Evolutionary conservation across 768 basidiomycete species (phyloP).

Genomic region (Lactifluus echinatus): DNA sequence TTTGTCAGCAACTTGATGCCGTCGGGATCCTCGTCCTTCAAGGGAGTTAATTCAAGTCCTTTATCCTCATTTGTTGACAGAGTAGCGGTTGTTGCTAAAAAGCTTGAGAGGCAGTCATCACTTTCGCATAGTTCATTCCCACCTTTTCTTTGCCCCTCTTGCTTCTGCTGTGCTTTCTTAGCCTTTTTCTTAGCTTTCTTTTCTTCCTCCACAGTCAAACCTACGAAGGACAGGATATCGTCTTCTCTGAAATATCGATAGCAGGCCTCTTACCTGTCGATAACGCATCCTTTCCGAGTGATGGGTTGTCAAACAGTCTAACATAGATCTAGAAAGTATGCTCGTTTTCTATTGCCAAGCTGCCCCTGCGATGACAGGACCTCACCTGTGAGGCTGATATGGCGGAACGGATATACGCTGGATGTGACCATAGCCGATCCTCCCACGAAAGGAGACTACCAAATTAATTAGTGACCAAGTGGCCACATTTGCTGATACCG

Average conservation of each 20-base stretch:
- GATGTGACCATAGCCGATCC: constrained; percentile 68
- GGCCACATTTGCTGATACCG: not conserved
- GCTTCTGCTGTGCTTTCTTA: constrained; percentile 67
- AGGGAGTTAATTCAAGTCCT: constrained; percentile 46
- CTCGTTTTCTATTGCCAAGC: not conserved
- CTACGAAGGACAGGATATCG: constrained; percentile 27
- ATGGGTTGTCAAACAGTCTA: constrained; percentile 60
- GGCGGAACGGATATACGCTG: constrained; percentile 65
- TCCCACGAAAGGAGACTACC: constrained; percentile 74
- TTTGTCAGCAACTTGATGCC: constrained; percentile 61
- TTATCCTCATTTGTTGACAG: constrained; percentile 51
- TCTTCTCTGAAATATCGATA: not conserved
- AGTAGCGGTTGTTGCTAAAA: constrained; percentile 26
- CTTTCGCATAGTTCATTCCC: constrained; percentile 11
- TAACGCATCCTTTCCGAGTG: constrained; percentile 37
- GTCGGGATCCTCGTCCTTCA: constrained; percentile 78
- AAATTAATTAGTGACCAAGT: not conserved
- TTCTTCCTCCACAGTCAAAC: constrained; percentile 46
- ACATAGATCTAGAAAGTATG: constrained; percentile 56
- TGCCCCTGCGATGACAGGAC: not conserved
- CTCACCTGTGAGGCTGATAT: constrained; percentile 60
- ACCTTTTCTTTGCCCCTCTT: constrained; percentile 72
- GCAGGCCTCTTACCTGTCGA: constrained; percentile 22
- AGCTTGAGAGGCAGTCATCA: constrained; percentile 11
- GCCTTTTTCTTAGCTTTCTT: constrained; percentile 85